Percentiles rank a stretch among this genome's conserved stretches.
These are phyloP conservation scores for Colletotrichum sp. DNA, from an alignment of 2,329 filamentous ascomycete genomes.

Conservation along the genomic window DNA sequence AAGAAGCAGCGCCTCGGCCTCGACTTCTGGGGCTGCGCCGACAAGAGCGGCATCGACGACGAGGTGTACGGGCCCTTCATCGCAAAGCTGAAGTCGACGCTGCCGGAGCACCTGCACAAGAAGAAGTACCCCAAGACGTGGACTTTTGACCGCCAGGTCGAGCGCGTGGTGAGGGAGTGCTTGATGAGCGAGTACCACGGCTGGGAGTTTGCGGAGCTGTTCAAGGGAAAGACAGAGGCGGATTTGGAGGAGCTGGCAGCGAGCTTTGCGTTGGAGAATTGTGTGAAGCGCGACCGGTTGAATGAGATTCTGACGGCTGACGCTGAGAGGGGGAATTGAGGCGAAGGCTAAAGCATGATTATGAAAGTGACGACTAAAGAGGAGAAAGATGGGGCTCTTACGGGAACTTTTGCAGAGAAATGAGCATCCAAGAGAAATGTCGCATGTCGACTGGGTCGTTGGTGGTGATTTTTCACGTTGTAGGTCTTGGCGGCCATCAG, in stretches of 20 bases:
- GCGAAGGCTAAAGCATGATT: neutral
- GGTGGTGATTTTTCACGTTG: neutral
- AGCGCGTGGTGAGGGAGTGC: constrained; percentile 43
- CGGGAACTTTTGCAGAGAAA: neutral
- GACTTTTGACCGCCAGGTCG: constrained; percentile 55
- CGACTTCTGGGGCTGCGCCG: constrained; percentile 56
- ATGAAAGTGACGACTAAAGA: neutral
- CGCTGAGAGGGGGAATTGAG: constrained; percentile 26
- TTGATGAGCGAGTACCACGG: constrained; percentile 53
- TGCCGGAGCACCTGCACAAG: constrained; percentile 45
- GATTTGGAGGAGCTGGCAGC: constrained; percentile 59
- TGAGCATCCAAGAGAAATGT: neutral
- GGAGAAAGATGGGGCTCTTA: neutral
- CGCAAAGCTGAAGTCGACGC: constrained; percentile 45
- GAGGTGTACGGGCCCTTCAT: constrained; percentile 46
- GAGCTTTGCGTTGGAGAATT: constrained; percentile 59
- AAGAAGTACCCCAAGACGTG: constrained; percentile 54
- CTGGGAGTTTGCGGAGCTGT: constrained; percentile 61
- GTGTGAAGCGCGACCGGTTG: constrained; percentile 53
- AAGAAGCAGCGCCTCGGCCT: constrained; percentile 60
- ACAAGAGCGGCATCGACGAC: constrained; percentile 29
- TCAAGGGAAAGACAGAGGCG: constrained; percentile 52
- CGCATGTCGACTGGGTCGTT: neutral
- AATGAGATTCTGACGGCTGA: constrained; percentile 55
- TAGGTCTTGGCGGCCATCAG: constrained; percentile 19